These are phyloP conservation scores for Trichosporon coremiiforme DNA, from an alignment of 1,284 basidiomycete genomes.

Conservation along the genomic window DNA sequence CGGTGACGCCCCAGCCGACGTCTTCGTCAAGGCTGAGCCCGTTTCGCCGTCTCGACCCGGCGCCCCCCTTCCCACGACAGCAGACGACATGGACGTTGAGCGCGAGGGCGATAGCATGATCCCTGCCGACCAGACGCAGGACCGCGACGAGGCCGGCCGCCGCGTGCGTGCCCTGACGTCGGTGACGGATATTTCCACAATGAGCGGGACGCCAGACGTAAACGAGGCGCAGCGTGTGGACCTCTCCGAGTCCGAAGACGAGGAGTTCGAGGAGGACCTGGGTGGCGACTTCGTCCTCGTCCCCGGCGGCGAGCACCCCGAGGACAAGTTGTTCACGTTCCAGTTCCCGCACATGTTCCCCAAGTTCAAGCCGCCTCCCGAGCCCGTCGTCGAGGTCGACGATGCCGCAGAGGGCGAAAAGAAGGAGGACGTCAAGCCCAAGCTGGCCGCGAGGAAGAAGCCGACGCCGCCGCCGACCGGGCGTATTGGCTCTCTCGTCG, in stretches of 20 bases:
- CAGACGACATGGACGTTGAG: neutral
- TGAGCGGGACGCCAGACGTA: slow-evolving; percentile 39
- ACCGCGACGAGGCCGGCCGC: slow-evolving; percentile 46
- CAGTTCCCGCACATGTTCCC: slow-evolving; percentile 92
- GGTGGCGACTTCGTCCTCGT: slow-evolving; percentile 71
- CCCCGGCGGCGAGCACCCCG: slow-evolving; percentile 57
- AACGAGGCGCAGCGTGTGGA: slow-evolving; percentile 72
- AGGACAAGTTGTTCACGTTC: slow-evolving; percentile 79
- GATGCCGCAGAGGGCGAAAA: slow-evolving; percentile 36
- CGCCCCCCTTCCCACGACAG: slow-evolving; percentile 17
- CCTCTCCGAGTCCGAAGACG: slow-evolving; percentile 79
- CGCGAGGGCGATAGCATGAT: slow-evolving; percentile 48
- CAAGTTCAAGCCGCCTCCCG: slow-evolving; percentile 60
- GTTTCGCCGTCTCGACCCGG: slow-evolving; percentile 32
- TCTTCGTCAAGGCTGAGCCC: slow-evolving; percentile 48
- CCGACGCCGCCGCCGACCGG: slow-evolving; percentile 65
- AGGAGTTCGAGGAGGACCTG: slow-evolving; percentile 81
- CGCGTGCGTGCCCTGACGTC: slow-evolving; percentile 44
- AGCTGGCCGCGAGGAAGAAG: slow-evolving; percentile 44
- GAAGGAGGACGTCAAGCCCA: slow-evolving; percentile 42
- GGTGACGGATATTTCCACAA: slow-evolving; percentile 29
- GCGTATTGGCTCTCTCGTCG: slow-evolving; percentile 75
- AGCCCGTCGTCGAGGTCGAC: neutral
- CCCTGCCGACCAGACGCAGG: slow-evolving; percentile 45
- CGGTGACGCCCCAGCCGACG: neutral